Base-by-base conservation (phyloP, 495 filamentous ascomycete species). In the Tuber aestivum region DNA sequence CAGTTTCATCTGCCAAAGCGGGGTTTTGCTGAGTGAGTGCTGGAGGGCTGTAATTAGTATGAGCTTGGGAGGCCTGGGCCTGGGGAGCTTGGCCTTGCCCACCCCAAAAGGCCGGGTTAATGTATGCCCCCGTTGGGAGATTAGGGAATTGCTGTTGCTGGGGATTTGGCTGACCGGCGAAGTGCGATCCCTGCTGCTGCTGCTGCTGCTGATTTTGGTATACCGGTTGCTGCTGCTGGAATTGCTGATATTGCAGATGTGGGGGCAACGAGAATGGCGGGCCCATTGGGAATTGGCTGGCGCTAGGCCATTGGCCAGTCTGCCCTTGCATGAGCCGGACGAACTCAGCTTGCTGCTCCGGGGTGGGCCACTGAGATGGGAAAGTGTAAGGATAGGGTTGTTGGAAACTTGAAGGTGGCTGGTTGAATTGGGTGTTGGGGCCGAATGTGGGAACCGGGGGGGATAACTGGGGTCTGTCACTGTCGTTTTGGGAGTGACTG, bases 81-180 rank as follows among this genome's bases (percentile, higher is more conserved):
- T 84, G 83, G 71, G n/a, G n/a, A 18, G 12, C 27, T 44, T 84
- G 83, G 71, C 87, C 85, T 77, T 87, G 87, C 77, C 27, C 84
- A 75, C 65, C 85, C 76, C 92, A 86, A 84, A 93, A 91, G 1
- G 89, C 86, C 9, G 91, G 91, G 73, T 91, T 92, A 77, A 93
- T 86, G 72, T 90, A 90, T 2, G 88, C 86, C 44, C 88, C 89
- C 41, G 81, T 77, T 38, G 79, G 76, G 35, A 83, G 74, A 9
- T 76, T 75, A 69, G 56, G 72, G 71, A 61, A 81, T 78, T 68
- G 80, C 75, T 18, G 68, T 56, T 45, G 74, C 77, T 77, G 78
- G 81, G 56, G 65, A 48, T 42, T 50, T 61, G 69, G 42, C 35
- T 50, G 81, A 69, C 71, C 10, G 27, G 56, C 56, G 48, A 35